Evolutionary conservation across 2,329 filamentous ascomycete genomes (phyloP).

Genomic region (Neonectria magnoliae): DNA sequence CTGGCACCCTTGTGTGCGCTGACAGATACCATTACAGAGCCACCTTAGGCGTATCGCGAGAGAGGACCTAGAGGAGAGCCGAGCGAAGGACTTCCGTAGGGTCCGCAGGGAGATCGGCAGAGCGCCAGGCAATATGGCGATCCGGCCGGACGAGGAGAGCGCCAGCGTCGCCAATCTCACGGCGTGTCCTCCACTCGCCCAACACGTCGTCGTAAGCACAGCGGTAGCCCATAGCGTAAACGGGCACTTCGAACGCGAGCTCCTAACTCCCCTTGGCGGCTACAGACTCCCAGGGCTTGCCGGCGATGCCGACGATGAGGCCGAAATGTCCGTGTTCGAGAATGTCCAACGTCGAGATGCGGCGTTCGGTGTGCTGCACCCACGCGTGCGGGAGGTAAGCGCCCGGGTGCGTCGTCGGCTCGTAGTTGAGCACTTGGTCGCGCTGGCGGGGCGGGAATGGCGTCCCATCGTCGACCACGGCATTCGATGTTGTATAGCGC

Average conservation of each 20-base stretch:
- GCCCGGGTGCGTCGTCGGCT: conserved; percentile 66
- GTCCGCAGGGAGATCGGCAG: conserved; percentile 10
- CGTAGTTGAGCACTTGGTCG: conserved; percentile 55
- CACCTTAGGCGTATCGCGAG: neutral
- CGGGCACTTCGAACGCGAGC: conserved; percentile 58
- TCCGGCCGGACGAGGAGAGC: conserved; percentile 68
- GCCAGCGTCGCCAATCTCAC: conserved; percentile 67
- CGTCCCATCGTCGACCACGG: conserved; percentile 49
- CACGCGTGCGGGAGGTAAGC: conserved; percentile 69
- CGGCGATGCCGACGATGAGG: conserved; percentile 65
- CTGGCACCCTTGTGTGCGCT: neutral
- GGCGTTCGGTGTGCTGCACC: conserved; percentile 58
- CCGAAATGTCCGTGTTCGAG: conserved; percentile 64
- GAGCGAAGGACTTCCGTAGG: conserved; percentile 11
- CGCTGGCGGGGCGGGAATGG: conserved; percentile 31
- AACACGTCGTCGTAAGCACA: conserved; percentile 71
- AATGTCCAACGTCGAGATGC: conserved; percentile 67
- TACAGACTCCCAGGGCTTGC: conserved; percentile 62
- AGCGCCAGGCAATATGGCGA: conserved; percentile 66
- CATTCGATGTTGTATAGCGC: conserved; percentile 18
- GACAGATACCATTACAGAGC: neutral
- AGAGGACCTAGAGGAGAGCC: neutral
- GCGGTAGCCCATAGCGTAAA: conserved; percentile 64
- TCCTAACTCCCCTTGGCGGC: conserved; percentile 51
- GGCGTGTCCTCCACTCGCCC: conserved; percentile 64